Percentiles rank a stretch among this genome's conserved stretches.
phyloP scores from a whole-genome alignment of 2,329 filamentous ascomycete species.

The Hypoxylon sp. region DNA sequence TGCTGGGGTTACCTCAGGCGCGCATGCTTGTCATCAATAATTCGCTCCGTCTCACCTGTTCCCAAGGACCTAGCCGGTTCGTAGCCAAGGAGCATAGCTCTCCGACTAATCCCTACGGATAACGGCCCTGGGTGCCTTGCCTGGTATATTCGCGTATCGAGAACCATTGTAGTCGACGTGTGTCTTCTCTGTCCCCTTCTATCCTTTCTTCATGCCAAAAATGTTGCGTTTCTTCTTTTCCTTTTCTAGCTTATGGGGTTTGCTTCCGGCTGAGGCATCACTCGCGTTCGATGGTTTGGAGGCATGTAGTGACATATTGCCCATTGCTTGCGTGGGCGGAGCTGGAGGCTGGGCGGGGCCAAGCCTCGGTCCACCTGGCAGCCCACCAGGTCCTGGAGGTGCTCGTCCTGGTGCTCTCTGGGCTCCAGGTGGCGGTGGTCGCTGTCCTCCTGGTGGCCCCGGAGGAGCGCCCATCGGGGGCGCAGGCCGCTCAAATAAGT shows the following conservation, averaged over 20 bases:
- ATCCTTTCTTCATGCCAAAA: constrained; percentile 69
- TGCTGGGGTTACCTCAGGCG: constrained; percentile 27
- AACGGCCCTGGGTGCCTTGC: background rate
- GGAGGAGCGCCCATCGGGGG: constrained; percentile 57
- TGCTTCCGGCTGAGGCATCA: constrained; percentile 49
- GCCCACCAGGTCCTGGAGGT: constrained; percentile 51
- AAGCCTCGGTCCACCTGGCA: constrained; percentile 54
- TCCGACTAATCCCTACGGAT: background rate
- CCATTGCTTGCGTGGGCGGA: constrained; percentile 69
- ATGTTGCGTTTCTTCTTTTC: constrained; percentile 73
- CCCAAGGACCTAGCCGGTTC: constrained; percentile 12
- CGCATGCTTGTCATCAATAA: constrained; percentile 13
- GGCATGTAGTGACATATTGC: constrained; percentile 63
- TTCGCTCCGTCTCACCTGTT: constrained; percentile 3
- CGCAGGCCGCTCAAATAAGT: constrained; percentile 81
- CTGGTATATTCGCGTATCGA: constrained; percentile 4
- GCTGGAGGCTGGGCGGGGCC: constrained; percentile 46
- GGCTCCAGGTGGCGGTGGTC: constrained; percentile 46
- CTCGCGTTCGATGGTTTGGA: constrained; percentile 47
- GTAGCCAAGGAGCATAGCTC: constrained; percentile 7
- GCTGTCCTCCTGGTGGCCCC: constrained; percentile 45
- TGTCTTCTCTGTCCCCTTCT: background rate
- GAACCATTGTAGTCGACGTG: background rate
- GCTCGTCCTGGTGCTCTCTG: constrained; percentile 50
- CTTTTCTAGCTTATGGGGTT: constrained; percentile 65